Conservation (phyloP, 176 grass and related monocot genomes). For the Luzula sylvatica region DNA sequence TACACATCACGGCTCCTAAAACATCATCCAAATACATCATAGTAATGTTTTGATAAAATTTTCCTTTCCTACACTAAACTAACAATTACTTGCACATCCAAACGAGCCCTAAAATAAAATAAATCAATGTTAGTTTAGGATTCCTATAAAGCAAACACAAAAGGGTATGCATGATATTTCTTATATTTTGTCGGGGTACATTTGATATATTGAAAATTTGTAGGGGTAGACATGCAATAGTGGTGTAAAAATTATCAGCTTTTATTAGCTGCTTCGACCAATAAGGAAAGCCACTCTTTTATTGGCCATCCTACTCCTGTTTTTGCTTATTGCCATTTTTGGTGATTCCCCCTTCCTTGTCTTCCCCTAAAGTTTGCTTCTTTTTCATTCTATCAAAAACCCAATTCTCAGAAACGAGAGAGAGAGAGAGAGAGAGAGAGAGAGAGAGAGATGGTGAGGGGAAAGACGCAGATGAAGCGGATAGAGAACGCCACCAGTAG, state of each 20-base stretch:
- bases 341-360: conserved; percentile 28
- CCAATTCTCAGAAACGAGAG: neutral
- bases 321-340: conserved; percentile 34
- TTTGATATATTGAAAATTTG: too few relatives aligned
- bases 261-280: conserved; percentile 3
- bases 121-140: too few relatives aligned
- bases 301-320: conserved; percentile 3
- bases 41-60: too few relatives aligned
- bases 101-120: too few relatives aligned
- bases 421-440: neutral
- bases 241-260: neutral
- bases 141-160: too few relatives aligned
- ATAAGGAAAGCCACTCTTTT: neutral
- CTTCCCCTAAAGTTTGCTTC: conserved; percentile 28
- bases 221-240: too few relatives aligned
- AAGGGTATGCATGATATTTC: too few relatives aligned
- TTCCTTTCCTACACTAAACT: too few relatives aligned
- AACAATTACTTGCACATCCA: too few relatives aligned
- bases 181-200: too few relatives aligned
- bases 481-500: conserved; percentile 72
- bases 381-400: neutral
- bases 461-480: conserved; percentile 68
- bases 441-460: conserved; percentile 45
- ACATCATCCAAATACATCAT: too few relatives aligned
- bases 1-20: too few relatives aligned